A percentile compares a stretch with the other conserved stretches of the same genome.
Evolutionary conservation across 495 filamentous ascomycete genomes (phyloP).

Genomic region (Penicillium macrosclerotiorum): DNA sequence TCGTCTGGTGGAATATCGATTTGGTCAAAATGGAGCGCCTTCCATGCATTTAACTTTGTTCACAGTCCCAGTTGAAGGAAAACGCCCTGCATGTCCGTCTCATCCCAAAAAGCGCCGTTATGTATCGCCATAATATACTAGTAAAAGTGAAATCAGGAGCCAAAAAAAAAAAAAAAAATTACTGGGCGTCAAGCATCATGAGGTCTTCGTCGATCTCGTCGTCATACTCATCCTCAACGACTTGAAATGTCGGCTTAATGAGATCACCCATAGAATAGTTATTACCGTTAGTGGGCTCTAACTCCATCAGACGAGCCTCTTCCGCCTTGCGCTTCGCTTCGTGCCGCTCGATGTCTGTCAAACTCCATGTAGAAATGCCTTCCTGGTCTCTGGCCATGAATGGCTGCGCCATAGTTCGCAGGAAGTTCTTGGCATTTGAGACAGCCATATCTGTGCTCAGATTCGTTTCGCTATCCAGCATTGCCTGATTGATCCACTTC

Average conservation of each 20-base stretch:
- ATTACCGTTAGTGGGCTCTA: slow-evolving; percentile 26
- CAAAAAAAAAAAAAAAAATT: slow-evolving; percentile 10
- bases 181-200: slow-evolving; percentile 63
- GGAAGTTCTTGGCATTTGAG: slow-evolving; percentile 82
- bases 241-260: slow-evolving; percentile 18
- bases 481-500: slow-evolving; percentile 92
- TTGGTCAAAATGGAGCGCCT: slow-evolving; percentile 16
- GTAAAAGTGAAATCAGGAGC: slow-evolving; percentile 3
- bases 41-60: slow-evolving; percentile 23
- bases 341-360: slow-evolving; percentile 71
- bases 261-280: slow-evolving; percentile 23
- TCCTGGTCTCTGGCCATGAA: slow-evolving; percentile 81
- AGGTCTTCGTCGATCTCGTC: slow-evolving; percentile 60
- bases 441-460: slow-evolving; percentile 94
- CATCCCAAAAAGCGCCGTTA: background rate
- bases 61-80: slow-evolving; percentile 9
- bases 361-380: slow-evolving; percentile 87
- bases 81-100: background rate
- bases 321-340: slow-evolving; percentile 67
- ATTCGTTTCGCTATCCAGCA: slow-evolving; percentile 79
- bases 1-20: background rate
- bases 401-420: slow-evolving; percentile 86
- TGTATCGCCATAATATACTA: slow-evolving; percentile 3
- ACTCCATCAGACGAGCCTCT: slow-evolving; percentile 53
- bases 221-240: slow-evolving; percentile 52